These are phyloP conservation scores for Coelomomyces lativittatus DNA, from an alignment of 371 early-diverging fungal genomes.

Conservation along the genomic window DNA sequence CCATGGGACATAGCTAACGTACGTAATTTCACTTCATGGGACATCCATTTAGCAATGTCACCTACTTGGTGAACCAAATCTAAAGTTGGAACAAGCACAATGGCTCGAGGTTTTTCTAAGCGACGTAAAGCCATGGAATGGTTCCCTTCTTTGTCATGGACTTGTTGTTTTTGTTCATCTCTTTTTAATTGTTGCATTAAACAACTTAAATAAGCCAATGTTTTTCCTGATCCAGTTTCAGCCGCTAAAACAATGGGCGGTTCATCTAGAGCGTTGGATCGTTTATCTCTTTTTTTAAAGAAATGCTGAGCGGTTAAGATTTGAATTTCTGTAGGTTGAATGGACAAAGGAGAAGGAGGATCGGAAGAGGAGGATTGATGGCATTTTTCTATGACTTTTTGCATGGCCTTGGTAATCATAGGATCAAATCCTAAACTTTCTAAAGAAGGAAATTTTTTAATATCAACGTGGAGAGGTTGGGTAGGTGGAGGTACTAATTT, in stretches of 20 bases:
- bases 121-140: slow-evolving; percentile 12
- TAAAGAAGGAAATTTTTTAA: too few relatives aligned
- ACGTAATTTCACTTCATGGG: background rate
- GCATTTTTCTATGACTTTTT: background rate
- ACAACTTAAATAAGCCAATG: slow-evolving; percentile 1
- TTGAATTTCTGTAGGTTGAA: background rate
- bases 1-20: background rate
- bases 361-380: too few relatives aligned
- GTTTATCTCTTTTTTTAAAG: background rate
- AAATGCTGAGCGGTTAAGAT: background rate
- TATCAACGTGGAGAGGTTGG: too few relatives aligned
- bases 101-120: slow-evolving; percentile 54
- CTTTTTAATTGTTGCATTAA: background rate
- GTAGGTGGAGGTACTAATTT: too few relatives aligned
- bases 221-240: slow-evolving; percentile 4
- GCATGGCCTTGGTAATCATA: background rate
- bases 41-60: slow-evolving; percentile 10
- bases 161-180: background rate
- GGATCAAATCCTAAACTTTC: background rate
- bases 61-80: slow-evolving; percentile 77
- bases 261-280: background rate
- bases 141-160: background rate
- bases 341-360: background rate
- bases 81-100: slow-evolving; percentile 90
- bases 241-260: background rate